phyloP scores from a whole-genome alignment of 1,139 yeast genomes.

The Candida freyschussii region DNA sequence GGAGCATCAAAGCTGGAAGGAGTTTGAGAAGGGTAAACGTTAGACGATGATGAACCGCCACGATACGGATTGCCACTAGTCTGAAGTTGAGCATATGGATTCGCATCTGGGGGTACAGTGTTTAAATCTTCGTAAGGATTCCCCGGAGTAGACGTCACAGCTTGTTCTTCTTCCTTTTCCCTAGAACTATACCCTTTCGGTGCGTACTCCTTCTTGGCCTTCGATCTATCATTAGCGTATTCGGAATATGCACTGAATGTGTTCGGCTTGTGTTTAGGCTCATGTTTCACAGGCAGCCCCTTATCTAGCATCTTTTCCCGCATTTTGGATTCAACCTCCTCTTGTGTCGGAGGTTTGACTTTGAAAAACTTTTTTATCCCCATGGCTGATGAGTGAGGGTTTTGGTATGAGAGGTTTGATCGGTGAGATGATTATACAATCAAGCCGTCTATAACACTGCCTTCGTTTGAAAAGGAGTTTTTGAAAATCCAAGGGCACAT shows the following conservation, averaged over 20 bases:
- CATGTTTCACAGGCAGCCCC: slow-evolving; percentile 47
- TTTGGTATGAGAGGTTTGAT: too few species aligned
- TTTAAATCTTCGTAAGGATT: slow-evolving; percentile 8
- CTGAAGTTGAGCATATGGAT: slow-evolving; percentile 1
- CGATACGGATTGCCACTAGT: slow-evolving; percentile 2
- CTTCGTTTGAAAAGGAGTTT: too few species aligned
- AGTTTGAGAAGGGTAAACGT: neutral
- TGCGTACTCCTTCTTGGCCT: slow-evolving; percentile 35
- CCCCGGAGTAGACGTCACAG: slow-evolving; percentile 1
- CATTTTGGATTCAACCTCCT: slow-evolving; percentile 55
- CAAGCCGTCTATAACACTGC: too few species aligned
- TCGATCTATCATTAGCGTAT: slow-evolving; percentile 24
- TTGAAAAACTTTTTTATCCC: slow-evolving; percentile 46
- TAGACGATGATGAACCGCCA: neutral
- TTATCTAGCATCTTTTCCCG: slow-evolving; percentile 45
- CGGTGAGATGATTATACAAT: too few species aligned
- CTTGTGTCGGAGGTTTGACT: slow-evolving; percentile 44
- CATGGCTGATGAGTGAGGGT: too few species aligned
- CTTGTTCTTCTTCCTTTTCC: slow-evolving; percentile 11
- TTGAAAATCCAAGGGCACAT: too few species aligned
- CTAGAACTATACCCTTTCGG: slow-evolving; percentile 39
- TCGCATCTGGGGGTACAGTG: too few species aligned
- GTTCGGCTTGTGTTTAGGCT: slow-evolving; percentile 37
- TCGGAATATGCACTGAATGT: slow-evolving; percentile 61
- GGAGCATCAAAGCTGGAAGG: too few species aligned